Evolutionary conservation across 345 rosid species (phyloP).

Genomic region (Erodium maritimum): DNA sequence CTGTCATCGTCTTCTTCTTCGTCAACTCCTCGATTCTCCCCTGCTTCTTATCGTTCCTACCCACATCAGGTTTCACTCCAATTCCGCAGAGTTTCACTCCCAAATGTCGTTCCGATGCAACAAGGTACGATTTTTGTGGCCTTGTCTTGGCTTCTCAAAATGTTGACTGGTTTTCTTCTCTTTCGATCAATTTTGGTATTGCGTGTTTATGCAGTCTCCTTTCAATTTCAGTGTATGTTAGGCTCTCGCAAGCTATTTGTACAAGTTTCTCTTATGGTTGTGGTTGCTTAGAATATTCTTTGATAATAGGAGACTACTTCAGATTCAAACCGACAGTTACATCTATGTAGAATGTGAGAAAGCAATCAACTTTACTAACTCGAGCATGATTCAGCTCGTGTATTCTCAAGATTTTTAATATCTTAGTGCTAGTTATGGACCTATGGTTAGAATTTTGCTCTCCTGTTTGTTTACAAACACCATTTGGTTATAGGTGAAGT

Average conservation of each 20-base stretch:
- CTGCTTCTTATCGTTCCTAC: background rate
- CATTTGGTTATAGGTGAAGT: constrained; percentile 32
- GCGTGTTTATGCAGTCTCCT: background rate
- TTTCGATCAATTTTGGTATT: background rate
- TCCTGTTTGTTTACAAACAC: background rate
- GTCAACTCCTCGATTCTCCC: constrained; percentile 6
- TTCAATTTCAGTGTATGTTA: background rate
- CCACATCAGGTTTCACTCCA: constrained; percentile 21
- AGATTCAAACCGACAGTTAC: too few relatives aligned
- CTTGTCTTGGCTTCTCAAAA: background rate
- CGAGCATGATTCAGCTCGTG: background rate
- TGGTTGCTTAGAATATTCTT: too few relatives aligned
- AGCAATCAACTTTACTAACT: background rate
- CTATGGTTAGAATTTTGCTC: too few relatives aligned
- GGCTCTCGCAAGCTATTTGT: too few relatives aligned
- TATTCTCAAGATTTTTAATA: background rate
- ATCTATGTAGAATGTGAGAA: too few relatives aligned
- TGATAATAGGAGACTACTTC: too few relatives aligned
- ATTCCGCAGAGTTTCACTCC: constrained; percentile 20
- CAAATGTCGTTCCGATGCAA: constrained; percentile 26
- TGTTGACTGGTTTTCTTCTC: background rate
- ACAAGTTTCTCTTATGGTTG: too few relatives aligned
- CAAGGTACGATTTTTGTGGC: constrained; percentile 18
- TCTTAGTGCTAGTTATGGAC: background rate
- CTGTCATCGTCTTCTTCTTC: constrained; percentile 19